A percentile compares a stretch with the other conserved stretches of the same genome.
Evolutionary conservation across 2,329 filamentous ascomycete species (phyloP).

Genomic region (Fusarium pseudonygamai): DNA sequence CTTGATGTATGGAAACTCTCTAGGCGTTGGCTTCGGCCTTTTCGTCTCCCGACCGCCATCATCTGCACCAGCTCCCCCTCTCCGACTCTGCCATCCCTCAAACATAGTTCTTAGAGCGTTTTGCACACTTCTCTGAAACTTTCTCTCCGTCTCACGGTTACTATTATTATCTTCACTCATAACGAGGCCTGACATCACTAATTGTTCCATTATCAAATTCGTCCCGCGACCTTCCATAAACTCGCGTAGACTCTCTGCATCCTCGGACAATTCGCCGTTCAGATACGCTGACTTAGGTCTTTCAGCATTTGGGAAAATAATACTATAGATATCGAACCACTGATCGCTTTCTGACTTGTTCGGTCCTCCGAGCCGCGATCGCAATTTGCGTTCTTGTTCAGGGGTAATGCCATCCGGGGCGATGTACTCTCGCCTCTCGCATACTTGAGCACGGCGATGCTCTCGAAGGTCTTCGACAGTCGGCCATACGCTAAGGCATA

Average conservation of each 20-base stretch:
- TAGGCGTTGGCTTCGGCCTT: background rate
- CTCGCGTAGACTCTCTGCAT: background rate
- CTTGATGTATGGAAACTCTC: background rate
- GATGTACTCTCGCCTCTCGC: background rate
- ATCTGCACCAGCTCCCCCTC: background rate
- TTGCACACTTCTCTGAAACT: background rate
- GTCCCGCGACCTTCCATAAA: background rate
- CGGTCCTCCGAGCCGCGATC: background rate
- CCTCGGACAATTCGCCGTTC: background rate
- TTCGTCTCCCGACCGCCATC: background rate
- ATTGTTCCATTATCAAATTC: background rate
- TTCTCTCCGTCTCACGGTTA: background rate
- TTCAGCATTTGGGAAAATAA: background rate
- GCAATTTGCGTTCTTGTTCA: background rate
- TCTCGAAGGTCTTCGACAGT: background rate
- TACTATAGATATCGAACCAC: background rate
- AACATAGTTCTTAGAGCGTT: background rate
- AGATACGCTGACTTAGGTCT: background rate
- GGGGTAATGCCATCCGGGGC: background rate
- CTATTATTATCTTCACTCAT: background rate
- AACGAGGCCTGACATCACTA: background rate
- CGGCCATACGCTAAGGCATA: background rate
- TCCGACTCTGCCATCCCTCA: background rate
- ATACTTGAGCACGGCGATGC: background rate
- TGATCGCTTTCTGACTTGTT: constrained; percentile 3